Evolutionary conservation across 495 filamentous ascomycete genomes (phyloP).

Genomic region (Tuber borchii): DNA sequence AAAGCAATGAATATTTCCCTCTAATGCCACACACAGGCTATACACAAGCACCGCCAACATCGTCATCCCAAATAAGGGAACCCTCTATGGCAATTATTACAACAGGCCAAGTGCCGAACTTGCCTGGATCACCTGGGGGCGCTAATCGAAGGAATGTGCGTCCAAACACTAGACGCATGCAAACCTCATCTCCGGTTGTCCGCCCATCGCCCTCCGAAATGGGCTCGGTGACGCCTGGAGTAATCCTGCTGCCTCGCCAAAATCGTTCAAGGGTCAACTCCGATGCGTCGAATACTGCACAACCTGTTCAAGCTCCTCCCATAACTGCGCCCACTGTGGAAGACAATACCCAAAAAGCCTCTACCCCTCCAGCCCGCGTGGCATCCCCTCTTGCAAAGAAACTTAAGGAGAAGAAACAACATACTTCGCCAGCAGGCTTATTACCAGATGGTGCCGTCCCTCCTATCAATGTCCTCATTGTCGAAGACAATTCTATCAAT

Average conservation of each 20-base stretch:
- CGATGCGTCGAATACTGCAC: constrained; percentile 34
- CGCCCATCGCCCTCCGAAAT: constrained; percentile 18
- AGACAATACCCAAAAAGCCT: constrained; percentile 46
- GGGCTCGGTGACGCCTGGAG: constrained; percentile 10
- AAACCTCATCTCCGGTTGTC: constrained; percentile 75
- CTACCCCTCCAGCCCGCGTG: constrained; percentile 55
- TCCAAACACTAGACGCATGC: constrained; percentile 60
- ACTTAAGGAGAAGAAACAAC: constrained; percentile 48
- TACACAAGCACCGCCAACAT: constrained; percentile 36
- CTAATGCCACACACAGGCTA: constrained; percentile 56
- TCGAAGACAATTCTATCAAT: constrained; percentile 98
- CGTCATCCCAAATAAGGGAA: constrained; percentile 24
- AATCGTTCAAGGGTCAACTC: constrained; percentile 37
- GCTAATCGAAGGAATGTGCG: constrained; percentile 50
- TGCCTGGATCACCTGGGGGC: constrained; percentile 75
- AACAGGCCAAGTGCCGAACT: constrained; percentile 65
- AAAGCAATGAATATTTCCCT: constrained; percentile 82
- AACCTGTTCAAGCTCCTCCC: constrained; percentile 49
- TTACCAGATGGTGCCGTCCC: constrained; percentile 78
- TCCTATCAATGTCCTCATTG: constrained; percentile 94
- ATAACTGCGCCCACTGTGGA: constrained; percentile 54
- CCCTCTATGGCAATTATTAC: constrained; percentile 68
- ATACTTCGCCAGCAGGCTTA: constrained; percentile 49
- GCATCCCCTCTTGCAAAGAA: constrained; percentile 58
- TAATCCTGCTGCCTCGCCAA: constrained; percentile 34